Conservation (phyloP, 2,329 filamentous ascomycete genomes). For the Aspergillaceae sp. region DNA sequence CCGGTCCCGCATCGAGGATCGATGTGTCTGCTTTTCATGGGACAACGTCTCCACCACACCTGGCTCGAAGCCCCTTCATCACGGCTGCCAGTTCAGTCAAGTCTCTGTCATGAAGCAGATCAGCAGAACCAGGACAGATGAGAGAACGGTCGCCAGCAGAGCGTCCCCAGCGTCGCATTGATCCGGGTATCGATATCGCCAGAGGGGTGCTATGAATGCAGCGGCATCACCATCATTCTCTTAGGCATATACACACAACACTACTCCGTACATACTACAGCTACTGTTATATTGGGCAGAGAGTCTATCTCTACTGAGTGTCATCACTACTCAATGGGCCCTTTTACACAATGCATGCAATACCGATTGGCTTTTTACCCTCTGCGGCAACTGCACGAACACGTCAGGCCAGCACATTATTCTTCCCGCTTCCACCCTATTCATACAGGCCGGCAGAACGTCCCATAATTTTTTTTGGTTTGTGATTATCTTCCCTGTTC, state of each 20-base stretch:
- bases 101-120: background rate
- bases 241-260: too few relatives aligned
- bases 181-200: too few relatives aligned
- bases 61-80: background rate
- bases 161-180: background rate
- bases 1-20: background rate
- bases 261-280: too few relatives aligned
- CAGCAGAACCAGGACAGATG: background rate
- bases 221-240: background rate
- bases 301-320: background rate
- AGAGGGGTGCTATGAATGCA: too few relatives aligned
- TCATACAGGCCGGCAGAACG: too few relatives aligned
- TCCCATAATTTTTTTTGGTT: too few relatives aligned
- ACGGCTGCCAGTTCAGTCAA: background rate
- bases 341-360: constrained; percentile 8
- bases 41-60: background rate
- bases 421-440: too few relatives aligned
- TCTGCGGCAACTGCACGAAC: constrained; percentile 14
- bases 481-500: too few relatives aligned
- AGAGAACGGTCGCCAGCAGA: background rate
- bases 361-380: constrained; percentile 10
- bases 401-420: constrained; percentile 14
- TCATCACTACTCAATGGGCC: background rate
- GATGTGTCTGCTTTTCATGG: background rate
- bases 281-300: background rate